These are phyloP conservation scores for Lasiodiplodia sp. DNA, from an alignment of 2,329 filamentous ascomycete genomes.

Conservation along the genomic window DNA sequence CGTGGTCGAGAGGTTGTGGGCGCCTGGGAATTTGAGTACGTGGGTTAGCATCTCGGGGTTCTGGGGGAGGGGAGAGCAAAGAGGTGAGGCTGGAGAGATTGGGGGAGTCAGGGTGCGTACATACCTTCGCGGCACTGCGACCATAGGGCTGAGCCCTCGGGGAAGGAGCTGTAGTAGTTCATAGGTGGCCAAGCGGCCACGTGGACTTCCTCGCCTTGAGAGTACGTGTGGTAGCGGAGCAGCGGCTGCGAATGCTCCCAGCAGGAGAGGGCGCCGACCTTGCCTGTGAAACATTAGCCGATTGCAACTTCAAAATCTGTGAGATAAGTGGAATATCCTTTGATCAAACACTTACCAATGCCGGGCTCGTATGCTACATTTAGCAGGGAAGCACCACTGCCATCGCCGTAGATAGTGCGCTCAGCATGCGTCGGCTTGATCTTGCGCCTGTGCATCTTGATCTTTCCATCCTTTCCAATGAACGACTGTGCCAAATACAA, in stretches of 20 bases:
- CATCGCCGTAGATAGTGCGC: slow-evolving; percentile 53
- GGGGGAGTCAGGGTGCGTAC: background rate
- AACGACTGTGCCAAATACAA: slow-evolving; percentile 52
- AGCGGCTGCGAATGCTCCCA: slow-evolving; percentile 54
- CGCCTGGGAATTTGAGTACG: slow-evolving; percentile 37
- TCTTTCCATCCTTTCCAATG: slow-evolving; percentile 43
- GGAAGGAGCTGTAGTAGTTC: slow-evolving; percentile 31
- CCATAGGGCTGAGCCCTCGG: slow-evolving; percentile 1
- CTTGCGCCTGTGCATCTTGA: slow-evolving; percentile 49
- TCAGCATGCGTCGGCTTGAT: slow-evolving; percentile 55
- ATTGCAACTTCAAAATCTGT: too few species aligned
- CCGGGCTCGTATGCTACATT: slow-evolving; percentile 44
- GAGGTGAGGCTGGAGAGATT: too few species aligned
- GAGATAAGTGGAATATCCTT: too few species aligned
- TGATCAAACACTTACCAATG: slow-evolving; percentile 26
- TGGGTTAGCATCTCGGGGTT: background rate
- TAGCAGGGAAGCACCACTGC: slow-evolving; percentile 41
- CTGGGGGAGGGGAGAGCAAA: too few species aligned
- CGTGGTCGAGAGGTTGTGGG: slow-evolving; percentile 56
- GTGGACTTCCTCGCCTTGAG: slow-evolving; percentile 50
- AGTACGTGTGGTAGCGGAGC: slow-evolving; percentile 51
- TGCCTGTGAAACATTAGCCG: slow-evolving; percentile 33
- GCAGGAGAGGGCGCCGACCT: slow-evolving; percentile 46
- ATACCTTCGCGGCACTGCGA: slow-evolving; percentile 18
- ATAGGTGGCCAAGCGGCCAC: slow-evolving; percentile 53